Conservation (phyloP, 495 filamentous ascomycete species). For the Neurospora sp. region DNA sequence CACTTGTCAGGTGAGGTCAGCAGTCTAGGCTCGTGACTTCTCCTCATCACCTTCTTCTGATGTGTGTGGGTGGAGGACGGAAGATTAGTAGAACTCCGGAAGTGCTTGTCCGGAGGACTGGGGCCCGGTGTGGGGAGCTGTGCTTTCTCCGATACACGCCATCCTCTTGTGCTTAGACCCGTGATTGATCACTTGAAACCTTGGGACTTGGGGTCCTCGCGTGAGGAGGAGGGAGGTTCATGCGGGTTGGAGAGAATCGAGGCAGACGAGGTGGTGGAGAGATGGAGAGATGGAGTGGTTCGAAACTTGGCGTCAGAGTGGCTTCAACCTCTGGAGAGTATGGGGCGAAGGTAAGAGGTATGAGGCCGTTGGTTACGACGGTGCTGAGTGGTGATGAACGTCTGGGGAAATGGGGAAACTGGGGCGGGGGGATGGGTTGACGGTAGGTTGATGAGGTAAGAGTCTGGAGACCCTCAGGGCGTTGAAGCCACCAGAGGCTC, state of each 20-base stretch:
- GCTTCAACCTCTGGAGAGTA: not conserved
- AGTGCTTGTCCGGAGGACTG: not conserved
- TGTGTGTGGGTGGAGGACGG: not conserved
- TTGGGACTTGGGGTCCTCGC: not conserved
- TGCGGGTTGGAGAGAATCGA: not conserved
- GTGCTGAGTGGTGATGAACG: not conserved
- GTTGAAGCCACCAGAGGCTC: not conserved
- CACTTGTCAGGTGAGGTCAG: not conserved
- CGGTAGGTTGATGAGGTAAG: not conserved
- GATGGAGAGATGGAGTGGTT: not conserved
- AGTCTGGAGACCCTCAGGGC: not conserved
- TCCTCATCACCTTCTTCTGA: not conserved
- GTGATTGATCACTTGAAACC: not conserved
- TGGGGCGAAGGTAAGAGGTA: not conserved
- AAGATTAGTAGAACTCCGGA: not conserved
- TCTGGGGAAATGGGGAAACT: not conserved
- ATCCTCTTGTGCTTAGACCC: not conserved
- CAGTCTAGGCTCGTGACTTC: not conserved
- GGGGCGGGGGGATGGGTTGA: not conserved
- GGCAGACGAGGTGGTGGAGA: not conserved
- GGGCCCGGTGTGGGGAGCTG: not conserved
- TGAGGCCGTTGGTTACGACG: not conserved
- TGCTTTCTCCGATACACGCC: not conserved
- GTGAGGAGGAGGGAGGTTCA: not conserved
- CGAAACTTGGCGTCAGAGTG: not conserved